phyloP scores from a whole-genome alignment of 768 basidiomycete genomes.

The Serendipita sp. region DNA sequence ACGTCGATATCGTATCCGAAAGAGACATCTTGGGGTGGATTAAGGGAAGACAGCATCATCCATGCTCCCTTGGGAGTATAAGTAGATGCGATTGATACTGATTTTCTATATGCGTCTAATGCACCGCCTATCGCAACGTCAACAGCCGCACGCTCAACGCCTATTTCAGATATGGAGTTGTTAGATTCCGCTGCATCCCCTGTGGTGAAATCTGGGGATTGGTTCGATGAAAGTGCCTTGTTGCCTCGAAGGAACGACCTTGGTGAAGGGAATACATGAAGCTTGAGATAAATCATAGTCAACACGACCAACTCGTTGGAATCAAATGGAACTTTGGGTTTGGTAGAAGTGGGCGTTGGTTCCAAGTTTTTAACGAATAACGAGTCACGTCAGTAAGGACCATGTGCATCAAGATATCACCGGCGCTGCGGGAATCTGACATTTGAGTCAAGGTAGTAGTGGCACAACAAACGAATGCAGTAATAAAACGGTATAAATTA shows the following conservation, averaged over 20 bases:
- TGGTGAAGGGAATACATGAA: background rate
- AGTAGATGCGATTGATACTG: background rate
- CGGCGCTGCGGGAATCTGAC: background rate
- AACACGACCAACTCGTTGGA: too few species aligned
- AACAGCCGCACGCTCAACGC: background rate
- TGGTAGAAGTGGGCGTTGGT: background rate
- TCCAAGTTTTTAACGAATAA: background rate
- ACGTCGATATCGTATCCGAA: background rate
- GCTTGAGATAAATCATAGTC: background rate
- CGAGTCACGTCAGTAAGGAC: background rate
- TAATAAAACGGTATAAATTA: background rate
- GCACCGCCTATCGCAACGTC: background rate
- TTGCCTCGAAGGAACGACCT: background rate
- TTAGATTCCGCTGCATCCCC: background rate
- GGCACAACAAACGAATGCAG: background rate
- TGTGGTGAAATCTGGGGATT: background rate
- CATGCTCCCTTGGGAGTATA: background rate
- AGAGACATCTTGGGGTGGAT: background rate
- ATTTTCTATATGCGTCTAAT: background rate
- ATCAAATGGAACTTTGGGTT: too few species aligned
- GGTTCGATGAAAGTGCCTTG: background rate
- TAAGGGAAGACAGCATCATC: background rate
- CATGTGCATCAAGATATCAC: too few species aligned
- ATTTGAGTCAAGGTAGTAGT: background rate
- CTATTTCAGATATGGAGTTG: background rate